Conservation (phyloP, 495 filamentous ascomycete genomes). For the Chaetomium tenue region DNA sequence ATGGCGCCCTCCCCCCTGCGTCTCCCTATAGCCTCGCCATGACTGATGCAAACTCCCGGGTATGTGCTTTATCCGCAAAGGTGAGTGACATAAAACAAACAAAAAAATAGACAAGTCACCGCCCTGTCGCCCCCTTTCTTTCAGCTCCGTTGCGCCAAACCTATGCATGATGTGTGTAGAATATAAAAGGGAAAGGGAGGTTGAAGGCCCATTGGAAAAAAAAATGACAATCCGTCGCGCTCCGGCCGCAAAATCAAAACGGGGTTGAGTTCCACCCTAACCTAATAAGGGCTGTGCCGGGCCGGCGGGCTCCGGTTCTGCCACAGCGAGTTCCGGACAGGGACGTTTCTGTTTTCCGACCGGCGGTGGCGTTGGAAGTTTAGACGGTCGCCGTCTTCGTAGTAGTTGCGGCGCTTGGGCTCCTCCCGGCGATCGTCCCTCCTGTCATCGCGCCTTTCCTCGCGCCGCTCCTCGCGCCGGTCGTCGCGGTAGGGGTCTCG, state of each 20-base stretch:
- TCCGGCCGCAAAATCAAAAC: not conserved
- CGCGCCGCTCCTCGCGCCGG: conserved; percentile 32
- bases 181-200: not conserved
- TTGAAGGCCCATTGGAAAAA: not conserved
- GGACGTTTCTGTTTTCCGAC: conserved; percentile 28
- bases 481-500: conserved; percentile 41
- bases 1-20: not conserved
- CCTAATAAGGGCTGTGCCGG: conserved; percentile 35
- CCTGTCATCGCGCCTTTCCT: conserved; percentile 34
- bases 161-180: conserved; percentile 23
- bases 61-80: conserved; percentile 29
- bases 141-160: conserved; percentile 24
- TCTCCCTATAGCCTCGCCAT: not conserved
- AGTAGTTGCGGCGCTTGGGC: conserved; percentile 34
- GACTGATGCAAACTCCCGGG: conserved; percentile 32
- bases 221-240: not conserved
- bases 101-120: conserved; percentile 12
- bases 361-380: conserved; percentile 39
- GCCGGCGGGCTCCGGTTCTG: conserved; percentile 35
- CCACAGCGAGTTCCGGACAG: conserved; percentile 34
- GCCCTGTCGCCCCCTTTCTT: not conserved
- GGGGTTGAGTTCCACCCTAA: not conserved
- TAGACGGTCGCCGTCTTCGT: conserved; percentile 37
- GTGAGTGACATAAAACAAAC: conserved; percentile 8
- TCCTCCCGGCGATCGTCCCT: conserved; percentile 40